A percentile compares a stretch with the other conserved stretches of the same genome.
phyloP scores from a whole-genome alignment of 805 yeast genomes.

The Starmerella cellae region DNA sequence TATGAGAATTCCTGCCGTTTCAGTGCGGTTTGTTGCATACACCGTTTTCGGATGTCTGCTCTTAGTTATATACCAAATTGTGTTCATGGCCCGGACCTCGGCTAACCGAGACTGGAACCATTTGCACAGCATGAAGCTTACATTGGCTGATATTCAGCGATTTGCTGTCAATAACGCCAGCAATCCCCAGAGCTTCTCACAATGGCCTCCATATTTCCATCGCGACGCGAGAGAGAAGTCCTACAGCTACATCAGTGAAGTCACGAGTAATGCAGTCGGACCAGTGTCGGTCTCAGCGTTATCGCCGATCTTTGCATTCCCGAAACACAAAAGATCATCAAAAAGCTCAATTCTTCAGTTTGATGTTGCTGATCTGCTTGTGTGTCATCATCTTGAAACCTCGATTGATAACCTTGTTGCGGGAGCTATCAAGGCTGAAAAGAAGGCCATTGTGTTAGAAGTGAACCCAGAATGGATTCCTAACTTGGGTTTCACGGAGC shows the following conservation, averaged over 20 bases:
- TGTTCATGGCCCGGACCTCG: slow-evolving; percentile 23
- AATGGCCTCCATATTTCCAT: neutral
- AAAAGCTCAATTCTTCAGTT: neutral
- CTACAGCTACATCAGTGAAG: neutral
- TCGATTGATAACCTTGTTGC: neutral
- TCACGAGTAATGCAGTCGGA: no score
- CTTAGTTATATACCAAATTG: slow-evolving; percentile 19
- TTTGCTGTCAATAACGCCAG: slow-evolving; percentile 3
- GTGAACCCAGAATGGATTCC: slow-evolving; percentile 14
- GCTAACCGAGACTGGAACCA: slow-evolving; percentile 23
- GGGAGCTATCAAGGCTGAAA: neutral
- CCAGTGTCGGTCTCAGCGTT: neutral
- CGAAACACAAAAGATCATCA: neutral
- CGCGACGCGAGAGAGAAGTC: neutral
- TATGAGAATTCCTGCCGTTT: neutral
- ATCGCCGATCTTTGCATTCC: neutral
- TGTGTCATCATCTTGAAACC: neutral
- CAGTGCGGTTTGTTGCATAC: slow-evolving; percentile 22
- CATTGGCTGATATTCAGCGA: slow-evolving; percentile 16
- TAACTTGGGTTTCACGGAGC: slow-evolving; percentile 2
- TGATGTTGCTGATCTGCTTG: neutral
- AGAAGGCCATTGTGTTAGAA: slow-evolving; percentile 4
- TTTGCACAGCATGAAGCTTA: slow-evolving; percentile 14
- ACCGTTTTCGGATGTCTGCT: slow-evolving; percentile 15
- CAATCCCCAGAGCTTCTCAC: neutral